These are phyloP conservation scores for Gracilaria gracilis DNA, from an alignment of 23 red algal species.

Conservation along the genomic window DNA sequence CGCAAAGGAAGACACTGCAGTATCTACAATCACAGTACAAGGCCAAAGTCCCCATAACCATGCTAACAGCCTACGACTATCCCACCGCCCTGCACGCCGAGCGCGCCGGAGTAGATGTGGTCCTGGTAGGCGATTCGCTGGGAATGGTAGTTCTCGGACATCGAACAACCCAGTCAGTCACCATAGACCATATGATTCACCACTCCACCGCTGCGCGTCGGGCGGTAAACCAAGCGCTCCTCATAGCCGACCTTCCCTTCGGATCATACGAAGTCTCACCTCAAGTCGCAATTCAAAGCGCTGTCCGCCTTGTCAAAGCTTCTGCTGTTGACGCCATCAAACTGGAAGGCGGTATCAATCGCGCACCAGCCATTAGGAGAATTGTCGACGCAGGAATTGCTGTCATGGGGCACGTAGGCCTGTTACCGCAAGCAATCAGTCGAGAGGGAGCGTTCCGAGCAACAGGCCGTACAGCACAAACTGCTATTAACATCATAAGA, in stretches of 20 bases:
- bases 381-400: conserved; percentile 93
- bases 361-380: conserved; percentile 43
- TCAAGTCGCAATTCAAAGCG: conserved; percentile 67
- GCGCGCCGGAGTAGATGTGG: conserved; percentile 83
- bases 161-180: conserved; percentile 91
- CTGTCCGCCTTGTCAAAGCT: conserved; percentile 77
- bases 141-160: conserved; percentile 97
- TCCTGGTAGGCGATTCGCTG: conserved; percentile 94
- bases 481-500: conserved; percentile 65
- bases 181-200: conserved; percentile 93
- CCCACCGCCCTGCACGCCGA: conserved; percentile 96
- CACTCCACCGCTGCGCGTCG: conserved; percentile 80
- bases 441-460: conserved; percentile 87
- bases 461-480: conserved; percentile 68
- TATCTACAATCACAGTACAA: conserved; percentile 18
- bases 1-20: conserved; percentile 19
- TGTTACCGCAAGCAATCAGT: conserved; percentile 82
- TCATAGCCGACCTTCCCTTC: conserved; percentile 96
- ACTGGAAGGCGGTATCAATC: conserved; percentile 87
- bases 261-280: conserved; percentile 81
- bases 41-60: conserved; percentile 64
- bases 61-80: conserved; percentile 99
- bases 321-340: conserved; percentile 84
- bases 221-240: conserved; percentile 61
- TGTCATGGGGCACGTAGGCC: conserved; percentile 96